A percentile compares a stretch with the other conserved stretches of the same genome.
Evolutionary conservation across 305 asterid species (phyloP).

Genomic region (Nicotiana rustica): DNA sequence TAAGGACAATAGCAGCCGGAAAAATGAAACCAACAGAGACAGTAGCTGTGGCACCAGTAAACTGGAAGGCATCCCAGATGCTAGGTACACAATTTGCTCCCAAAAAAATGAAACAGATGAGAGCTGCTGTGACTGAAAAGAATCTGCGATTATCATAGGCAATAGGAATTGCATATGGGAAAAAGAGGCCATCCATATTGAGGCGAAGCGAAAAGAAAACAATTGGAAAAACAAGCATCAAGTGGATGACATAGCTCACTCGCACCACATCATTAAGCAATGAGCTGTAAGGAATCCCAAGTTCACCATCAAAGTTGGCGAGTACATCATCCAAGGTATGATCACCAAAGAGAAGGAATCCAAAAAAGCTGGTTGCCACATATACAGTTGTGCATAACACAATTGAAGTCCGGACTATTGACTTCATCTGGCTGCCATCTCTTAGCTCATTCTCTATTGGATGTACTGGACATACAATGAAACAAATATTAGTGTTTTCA

Average conservation of each 20-base stretch:
- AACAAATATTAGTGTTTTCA: slow-evolving; percentile 10
- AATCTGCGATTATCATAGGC: slow-evolving; percentile 68
- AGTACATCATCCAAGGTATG: slow-evolving; percentile 80
- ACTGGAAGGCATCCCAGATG: slow-evolving; percentile 94
- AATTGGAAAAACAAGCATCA: slow-evolving; percentile 83
- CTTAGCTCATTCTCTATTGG: slow-evolving; percentile 79
- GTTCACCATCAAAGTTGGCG: slow-evolving; percentile 86
- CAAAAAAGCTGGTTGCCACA: slow-evolving; percentile 75
- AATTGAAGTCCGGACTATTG: slow-evolving; percentile 70
- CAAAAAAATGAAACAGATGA: slow-evolving; percentile 69
- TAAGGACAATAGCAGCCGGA: slow-evolving; percentile 81
- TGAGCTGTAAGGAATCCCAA: slow-evolving; percentile 68
- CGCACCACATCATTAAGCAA: slow-evolving; percentile 70
- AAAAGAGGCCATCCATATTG: slow-evolving; percentile 70
- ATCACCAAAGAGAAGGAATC: slow-evolving; percentile 74
- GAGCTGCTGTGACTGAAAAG: slow-evolving; percentile 59
- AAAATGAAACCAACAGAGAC: slow-evolving; percentile 83
- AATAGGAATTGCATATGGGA: slow-evolving; percentile 69
- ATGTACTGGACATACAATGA: slow-evolving; percentile 52
- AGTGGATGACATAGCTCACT: slow-evolving; percentile 74
- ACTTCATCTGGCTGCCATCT: slow-evolving; percentile 71
- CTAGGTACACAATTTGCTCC: slow-evolving; percentile 88
- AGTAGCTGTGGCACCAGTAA: slow-evolving; percentile 92
- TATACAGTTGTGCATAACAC: slow-evolving; percentile 66
- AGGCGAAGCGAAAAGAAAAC: slow-evolving; percentile 87